Evolutionary conservation across 805 yeast genomes (phyloP).

Genomic region (Sugiyamaella americana): DNA sequence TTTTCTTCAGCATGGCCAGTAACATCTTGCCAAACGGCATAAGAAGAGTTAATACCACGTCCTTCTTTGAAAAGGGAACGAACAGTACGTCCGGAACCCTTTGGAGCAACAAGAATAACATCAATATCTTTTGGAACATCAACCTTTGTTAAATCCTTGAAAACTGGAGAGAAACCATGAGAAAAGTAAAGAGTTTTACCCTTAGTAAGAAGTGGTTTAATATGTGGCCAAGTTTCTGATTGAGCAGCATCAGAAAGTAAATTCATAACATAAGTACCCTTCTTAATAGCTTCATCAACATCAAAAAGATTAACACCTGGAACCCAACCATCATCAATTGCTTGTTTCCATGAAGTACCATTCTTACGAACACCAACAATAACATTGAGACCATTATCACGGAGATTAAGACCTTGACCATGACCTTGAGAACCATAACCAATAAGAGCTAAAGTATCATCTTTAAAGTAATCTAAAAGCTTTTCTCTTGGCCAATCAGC

Average conservation of each 20-base stretch:
- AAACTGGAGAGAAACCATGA: conserved; percentile 99
- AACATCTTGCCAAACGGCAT: conserved; percentile 99
- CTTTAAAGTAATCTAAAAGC: conserved; percentile 91
- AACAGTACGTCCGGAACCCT: conserved; percentile 99
- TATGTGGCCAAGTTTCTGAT: conserved; percentile 90
- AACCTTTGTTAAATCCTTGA: conserved; percentile 95
- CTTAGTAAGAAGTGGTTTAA: conserved; percentile 89
- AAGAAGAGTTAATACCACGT: conserved; percentile 99
- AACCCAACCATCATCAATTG: conserved; percentile 99
- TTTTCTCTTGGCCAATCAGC: conserved; percentile 99
- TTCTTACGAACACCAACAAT: conserved; percentile 97
- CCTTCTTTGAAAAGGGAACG: conserved; percentile 99
- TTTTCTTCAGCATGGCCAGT: conserved; percentile 99
- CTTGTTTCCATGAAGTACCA: conserved; percentile 99
- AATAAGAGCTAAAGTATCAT: conserved; percentile 94
- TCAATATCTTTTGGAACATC: conserved; percentile 93
- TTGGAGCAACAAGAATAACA: conserved; percentile 98
- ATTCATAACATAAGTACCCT: conserved; percentile 96
- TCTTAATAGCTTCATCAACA: conserved; percentile 84
- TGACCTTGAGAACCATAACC: conserved; percentile 99
- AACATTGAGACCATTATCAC: conserved; percentile 98
- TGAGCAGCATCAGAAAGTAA: conserved; percentile 98
- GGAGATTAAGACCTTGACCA: conserved; percentile 98
- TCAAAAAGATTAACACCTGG: conserved; percentile 98
- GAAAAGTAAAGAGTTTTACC: conserved; percentile 98